Evolutionary conservation across 257 asterid species (phyloP).

Genomic region (Solanum peruvianum): DNA sequence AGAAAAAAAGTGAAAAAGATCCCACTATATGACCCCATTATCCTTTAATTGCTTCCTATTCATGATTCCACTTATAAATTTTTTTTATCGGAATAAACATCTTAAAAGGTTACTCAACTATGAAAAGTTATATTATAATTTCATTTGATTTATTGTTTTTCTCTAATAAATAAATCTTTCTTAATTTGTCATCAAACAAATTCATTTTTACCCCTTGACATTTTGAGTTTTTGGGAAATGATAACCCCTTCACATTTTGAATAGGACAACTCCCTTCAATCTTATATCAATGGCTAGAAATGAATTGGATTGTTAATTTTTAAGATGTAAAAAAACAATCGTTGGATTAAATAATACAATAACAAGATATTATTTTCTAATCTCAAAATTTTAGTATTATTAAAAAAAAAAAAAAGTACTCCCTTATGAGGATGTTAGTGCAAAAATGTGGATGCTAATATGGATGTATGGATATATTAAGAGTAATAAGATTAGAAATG

Average conservation of each 20-base stretch:
- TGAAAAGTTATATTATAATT: no score
- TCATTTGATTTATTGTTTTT: no score
- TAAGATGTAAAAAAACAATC: background rate
- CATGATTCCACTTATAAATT: background rate
- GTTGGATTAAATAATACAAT: background rate
- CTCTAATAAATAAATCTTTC: no score
- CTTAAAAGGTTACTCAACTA: background rate
- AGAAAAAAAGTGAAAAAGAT: background rate
- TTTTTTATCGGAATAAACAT: no score
- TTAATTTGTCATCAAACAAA: background rate
- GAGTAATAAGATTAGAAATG: background rate
- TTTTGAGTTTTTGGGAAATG: background rate
- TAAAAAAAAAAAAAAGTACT: no score
- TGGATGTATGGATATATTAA: background rate
- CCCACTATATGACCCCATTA: background rate
- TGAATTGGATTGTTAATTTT: no score
- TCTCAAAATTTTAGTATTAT: background rate
- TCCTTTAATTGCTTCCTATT: background rate
- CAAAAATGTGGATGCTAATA: background rate
- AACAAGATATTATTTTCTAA: no score
- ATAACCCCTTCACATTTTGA: background rate
- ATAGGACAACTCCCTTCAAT: background rate
- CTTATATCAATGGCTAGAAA: background rate
- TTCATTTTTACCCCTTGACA: background rate
- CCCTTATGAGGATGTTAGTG: background rate